These are phyloP conservation scores for Fraxinus xanthoxyloides DNA, from an alignment of 305 asterid genomes.

Conservation along the genomic window DNA sequence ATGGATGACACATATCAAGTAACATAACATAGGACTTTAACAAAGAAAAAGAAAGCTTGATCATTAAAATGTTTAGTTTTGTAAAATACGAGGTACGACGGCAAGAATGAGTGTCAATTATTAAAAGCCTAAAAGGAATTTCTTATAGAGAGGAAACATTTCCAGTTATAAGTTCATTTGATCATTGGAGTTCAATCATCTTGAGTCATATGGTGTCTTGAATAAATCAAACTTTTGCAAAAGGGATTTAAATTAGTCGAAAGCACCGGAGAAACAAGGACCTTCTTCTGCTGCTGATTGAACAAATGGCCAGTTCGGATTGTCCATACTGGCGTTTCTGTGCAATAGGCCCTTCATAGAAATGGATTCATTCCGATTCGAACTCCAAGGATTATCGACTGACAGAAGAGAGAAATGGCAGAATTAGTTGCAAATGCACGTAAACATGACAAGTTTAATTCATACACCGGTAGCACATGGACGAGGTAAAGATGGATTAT, in stretches of 20 bases:
- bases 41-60: not conserved
- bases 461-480: not conserved
- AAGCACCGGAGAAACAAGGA: not conserved
- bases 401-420: slow-evolving; percentile 50
- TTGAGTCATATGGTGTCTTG: slow-evolving; percentile 29
- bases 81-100: not conserved
- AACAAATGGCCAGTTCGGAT: slow-evolving; percentile 9
- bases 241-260: slow-evolving; percentile 17
- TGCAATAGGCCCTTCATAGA: slow-evolving; percentile 26
- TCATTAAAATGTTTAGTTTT: not conserved
- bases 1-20: too few relatives aligned
- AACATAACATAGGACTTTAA: not conserved
- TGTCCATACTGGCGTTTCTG: slow-evolving; percentile 9
- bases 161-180: slow-evolving; percentile 29
- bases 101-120: not conserved
- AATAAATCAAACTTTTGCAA: slow-evolving; percentile 35
- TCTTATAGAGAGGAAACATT: not conserved
- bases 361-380: slow-evolving; percentile 26
- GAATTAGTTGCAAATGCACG: slow-evolving; percentile 6
- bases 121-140: not conserved
- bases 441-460: not conserved
- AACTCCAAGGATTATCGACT: slow-evolving; percentile 34
- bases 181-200: slow-evolving; percentile 18
- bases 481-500: not conserved
- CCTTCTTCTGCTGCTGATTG: slow-evolving; percentile 20